These are phyloP conservation scores for Annona squamosa DNA, from an alignment of 164 flowering plant species.

Conservation along the genomic window DNA sequence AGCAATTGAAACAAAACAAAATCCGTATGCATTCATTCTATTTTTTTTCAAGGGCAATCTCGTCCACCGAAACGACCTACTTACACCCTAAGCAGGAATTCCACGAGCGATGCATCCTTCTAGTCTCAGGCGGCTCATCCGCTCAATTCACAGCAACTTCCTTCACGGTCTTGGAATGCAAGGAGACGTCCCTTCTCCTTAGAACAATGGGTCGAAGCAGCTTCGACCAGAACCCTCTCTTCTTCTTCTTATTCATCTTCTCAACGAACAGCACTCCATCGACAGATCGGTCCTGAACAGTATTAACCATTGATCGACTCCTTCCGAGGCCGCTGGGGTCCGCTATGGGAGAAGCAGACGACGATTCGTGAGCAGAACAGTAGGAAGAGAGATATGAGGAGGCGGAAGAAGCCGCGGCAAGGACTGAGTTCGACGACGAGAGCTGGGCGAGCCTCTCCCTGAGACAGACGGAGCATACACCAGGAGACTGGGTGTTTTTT, in stretches of 20 bases:
- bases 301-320: slow-evolving; percentile 37
- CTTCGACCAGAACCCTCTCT: slow-evolving; percentile 48
- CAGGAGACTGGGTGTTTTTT: slow-evolving; percentile 21
- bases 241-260: slow-evolving; percentile 10
- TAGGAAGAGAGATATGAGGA: slow-evolving; percentile 3
- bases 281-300: slow-evolving; percentile 10
- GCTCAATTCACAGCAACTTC: slow-evolving; percentile 6
- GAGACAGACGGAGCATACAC: slow-evolving; percentile 23
- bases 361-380: slow-evolving; percentile 8
- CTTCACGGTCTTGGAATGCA: slow-evolving; percentile 16
- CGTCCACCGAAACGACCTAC: background rate
- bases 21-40: no score
- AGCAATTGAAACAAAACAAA: no score
- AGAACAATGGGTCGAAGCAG: slow-evolving; percentile 18
- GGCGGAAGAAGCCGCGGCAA: background rate
- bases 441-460: slow-evolving; percentile 21
- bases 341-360: slow-evolving; percentile 7
- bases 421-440: background rate
- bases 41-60: background rate
- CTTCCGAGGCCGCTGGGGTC: slow-evolving; percentile 21
- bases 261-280: background rate
- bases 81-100: background rate
- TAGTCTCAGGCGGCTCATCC: background rate
- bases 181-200: slow-evolving; percentile 10
- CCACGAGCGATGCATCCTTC: background rate